Evolutionary conservation across 2,329 filamentous ascomycete species (phyloP), one percentile per base, ranked within the genome.

Genomic region (Trichoderma simmonsii): DNA sequence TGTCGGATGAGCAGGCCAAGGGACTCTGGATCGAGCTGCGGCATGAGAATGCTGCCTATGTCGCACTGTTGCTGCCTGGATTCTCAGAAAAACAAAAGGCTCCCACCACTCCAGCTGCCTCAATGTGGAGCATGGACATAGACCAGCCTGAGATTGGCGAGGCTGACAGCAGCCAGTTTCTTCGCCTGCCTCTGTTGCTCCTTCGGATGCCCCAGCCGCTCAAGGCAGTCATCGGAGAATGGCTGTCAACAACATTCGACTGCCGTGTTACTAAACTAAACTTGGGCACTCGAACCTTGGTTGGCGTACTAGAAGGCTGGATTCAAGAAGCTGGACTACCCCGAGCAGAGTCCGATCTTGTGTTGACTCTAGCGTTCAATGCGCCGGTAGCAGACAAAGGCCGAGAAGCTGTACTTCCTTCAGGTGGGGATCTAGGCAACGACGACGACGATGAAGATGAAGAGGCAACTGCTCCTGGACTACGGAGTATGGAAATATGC

Each of bases 171-270:
- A 64, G 59, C 3, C 76, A 77, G 1, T 89, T 89, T 68, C 39
- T 86, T 4, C 77, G 82, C 34, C 80, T 89, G 0, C 87, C 88
- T 0, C 79, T 90, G 0, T 80, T 90, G 3, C 79, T 90, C 1
- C 78, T 89, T 34, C 83, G 87, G 28, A 89, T 89, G 86, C 88
- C 88, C 0, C 79, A 84, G 4, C 79, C 86, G 2, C 79, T 90
- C 1, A 88, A 87, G 74, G 72, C 80, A 2, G 79, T 86, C 24
- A 75, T 90, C 0, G 73, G 82, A n/a, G 83, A 85, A 26, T 90
- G 89, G 77, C 79, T 90, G 12, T 81, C 83, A 4, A 83, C 79
- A 56, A 84, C 84, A 0, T 89, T 90, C 73, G 88, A 90, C 79
- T 89, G 86, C 73, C 87, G 86, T 32, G 83, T 89, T 59, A 85